These are phyloP conservation scores for Oryza australiensis DNA, from an alignment of 176 grass and related monocot species.

Conservation along the genomic window DNA sequence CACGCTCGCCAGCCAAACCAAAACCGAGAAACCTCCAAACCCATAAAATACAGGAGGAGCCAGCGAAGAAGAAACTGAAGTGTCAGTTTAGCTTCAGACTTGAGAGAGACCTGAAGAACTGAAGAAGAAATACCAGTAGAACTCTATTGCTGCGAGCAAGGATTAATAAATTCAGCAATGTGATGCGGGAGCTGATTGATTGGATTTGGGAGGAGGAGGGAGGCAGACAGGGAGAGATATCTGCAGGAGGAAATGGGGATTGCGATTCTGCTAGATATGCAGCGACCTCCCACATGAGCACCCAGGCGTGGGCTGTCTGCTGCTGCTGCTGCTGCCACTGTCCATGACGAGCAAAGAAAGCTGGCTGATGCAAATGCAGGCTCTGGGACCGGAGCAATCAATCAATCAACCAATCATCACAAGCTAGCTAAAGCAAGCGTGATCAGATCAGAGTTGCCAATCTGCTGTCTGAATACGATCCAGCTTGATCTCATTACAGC, in stretches of 20 bases:
- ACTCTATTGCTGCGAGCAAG: background rate
- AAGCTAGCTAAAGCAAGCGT: background rate
- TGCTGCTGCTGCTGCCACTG: conserved; percentile 7
- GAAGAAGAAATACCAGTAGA: background rate
- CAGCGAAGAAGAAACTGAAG: background rate
- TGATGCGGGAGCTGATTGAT: conserved; percentile 4
- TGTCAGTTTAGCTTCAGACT: background rate
- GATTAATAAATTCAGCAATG: conserved; percentile 7
- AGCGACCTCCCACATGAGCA: background rate
- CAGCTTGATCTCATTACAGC: background rate
- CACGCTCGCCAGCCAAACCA: background rate
- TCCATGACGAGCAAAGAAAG: background rate
- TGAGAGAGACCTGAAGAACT: background rate
- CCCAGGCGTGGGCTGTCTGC: background rate
- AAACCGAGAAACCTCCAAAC: background rate
- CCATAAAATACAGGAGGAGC: background rate
- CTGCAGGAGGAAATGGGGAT: conserved; percentile 6
- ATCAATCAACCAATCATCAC: background rate
- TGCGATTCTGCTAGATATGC: background rate
- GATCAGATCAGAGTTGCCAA: background rate
- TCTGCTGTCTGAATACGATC: background rate
- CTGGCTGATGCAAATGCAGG: background rate
- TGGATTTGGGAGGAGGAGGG: background rate
- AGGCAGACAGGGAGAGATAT: conserved; percentile 14
- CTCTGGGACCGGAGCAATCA: background rate